Evolutionary conservation across 1,284 basidiomycete genomes (phyloP), one percentile per base, ranked within the genome.

Genomic region (Xerocomus amazonicus): DNA sequence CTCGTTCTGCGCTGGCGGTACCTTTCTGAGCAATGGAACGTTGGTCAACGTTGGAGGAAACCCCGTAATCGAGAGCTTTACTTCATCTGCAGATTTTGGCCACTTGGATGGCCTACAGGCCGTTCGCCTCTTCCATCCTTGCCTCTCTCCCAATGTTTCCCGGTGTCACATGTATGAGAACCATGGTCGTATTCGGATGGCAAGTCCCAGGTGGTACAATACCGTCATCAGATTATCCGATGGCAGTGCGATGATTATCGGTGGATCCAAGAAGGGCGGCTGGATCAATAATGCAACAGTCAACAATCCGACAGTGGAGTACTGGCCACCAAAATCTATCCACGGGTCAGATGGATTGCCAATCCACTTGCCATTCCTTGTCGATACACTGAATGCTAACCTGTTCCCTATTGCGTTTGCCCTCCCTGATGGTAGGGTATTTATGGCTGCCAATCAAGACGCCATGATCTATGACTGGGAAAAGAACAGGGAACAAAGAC

Each of bases 1-100:
- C 64, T 91, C 87, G n/a, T 93, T 92, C 70, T 93, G 90, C 63
- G 90, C 90, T 6, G 87, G 87, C 26, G 90, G 91, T 14, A 74
- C 80, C 3, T 91, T 90, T 67, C 68, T 90, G 31, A 66, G 81
- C 36, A 88, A 90, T 56, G 89, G 87, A 2, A 88, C 87, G 0
- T 63, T 91, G 29, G 70, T 90, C 62, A 89, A 81, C 57, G 83
- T 90, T 16, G 87, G 89, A 47, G 88, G 87, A 8, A 89, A 90
- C 61, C 86, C 84, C 10, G 81, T 86, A 36, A 82, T 87, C 14
- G 76, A 76, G 45, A 74, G 73, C 53, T 71, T 74, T 33, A 87
- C 85, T 2, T 73, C 78, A 49, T 63, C 84, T 39, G 80, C 83
- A 6, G 84, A 90, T 60, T 90, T 90, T 63, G 87, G 85, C 29